Conservation (phyloP, 2,329 filamentous ascomycete species). For the Exutisphaerella laricina region DNA sequence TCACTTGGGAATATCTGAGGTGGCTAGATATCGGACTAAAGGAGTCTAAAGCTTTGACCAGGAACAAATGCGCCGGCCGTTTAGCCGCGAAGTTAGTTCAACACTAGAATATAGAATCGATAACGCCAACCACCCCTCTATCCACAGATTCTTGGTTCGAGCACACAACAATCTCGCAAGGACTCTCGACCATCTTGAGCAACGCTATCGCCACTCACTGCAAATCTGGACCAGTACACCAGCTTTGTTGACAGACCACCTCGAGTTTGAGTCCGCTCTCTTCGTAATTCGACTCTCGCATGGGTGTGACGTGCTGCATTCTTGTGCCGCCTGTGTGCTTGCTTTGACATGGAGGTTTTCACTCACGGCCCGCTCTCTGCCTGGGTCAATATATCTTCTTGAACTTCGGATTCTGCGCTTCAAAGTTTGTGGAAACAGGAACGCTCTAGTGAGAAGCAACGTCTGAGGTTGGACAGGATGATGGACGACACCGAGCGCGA, state of each 20-base stretch:
- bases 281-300: background rate
- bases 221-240: no score
- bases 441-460: slow-evolving; percentile 13
- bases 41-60: slow-evolving; percentile 1
- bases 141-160: no score
- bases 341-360: background rate
- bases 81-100: background rate
- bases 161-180: no score
- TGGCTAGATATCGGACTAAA: background rate
- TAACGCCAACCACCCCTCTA: background rate
- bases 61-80: background rate
- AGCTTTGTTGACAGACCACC: no score
- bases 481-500: slow-evolving; percentile 8
- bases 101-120: background rate
- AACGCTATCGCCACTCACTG: no score
- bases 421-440: slow-evolving; percentile 10
- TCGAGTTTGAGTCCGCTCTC: no score
- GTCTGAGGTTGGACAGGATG: slow-evolving; percentile 16
- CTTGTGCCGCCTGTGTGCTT: background rate
- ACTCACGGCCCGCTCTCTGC: background rate
- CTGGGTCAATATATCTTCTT: background rate
- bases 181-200: no score
- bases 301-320: background rate
- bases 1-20: background rate
- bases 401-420: background rate